Base-by-base conservation (phyloP, 1,284 basidiomycete species). In the Vanrija humicola region DNA sequence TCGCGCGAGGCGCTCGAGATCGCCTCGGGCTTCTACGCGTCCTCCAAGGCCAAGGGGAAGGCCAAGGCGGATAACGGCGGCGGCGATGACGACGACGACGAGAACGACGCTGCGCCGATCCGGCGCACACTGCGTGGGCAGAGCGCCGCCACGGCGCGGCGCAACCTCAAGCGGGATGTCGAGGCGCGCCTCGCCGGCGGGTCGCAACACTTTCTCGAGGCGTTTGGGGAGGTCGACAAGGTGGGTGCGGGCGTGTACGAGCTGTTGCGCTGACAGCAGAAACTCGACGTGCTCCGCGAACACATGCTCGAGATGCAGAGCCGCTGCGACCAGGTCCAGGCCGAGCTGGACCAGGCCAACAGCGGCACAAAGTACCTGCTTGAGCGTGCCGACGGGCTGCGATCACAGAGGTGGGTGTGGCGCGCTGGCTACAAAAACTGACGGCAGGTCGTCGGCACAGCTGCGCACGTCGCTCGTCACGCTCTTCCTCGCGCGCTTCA, bases 211-310 rank as follows among this genome's bases (percentile, higher is more conserved):
- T 94, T 97, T 73, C 74, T 97, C 51, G 80, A 83, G 39, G 89
- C 89, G 0, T 88, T 97, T 56, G 84, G 84, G 12, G 85, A 90
- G 64, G 90, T 96, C 21, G 89, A 96, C 77, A 82, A 88, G 78
- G 91, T 92, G 68, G 63, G 87, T 62, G 26, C 9, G 6, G 15
- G 28, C 18, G 16, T 25, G 15, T n/a, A 19, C 21, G 21, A 23
- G 21, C 44, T 26, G n/a, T 14, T 3, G 21, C 6, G 40, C 46
- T 54, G 29, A 19, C 38, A 10, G 16, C 60, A 93, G 90, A 91
- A 89, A 83, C 77, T 95, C 49, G 82, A 85, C 65, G 82, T 84
- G 38, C 77, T 94, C 19, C 85, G 91, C 66, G 79, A 79, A 10
- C 87, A 92, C 68, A 82, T 93, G 55, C 78, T 79, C 38, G 83